Evolutionary conservation across 78 protist genomes (phyloP).

Genomic region (Pelomyxa schiedti): DNA sequence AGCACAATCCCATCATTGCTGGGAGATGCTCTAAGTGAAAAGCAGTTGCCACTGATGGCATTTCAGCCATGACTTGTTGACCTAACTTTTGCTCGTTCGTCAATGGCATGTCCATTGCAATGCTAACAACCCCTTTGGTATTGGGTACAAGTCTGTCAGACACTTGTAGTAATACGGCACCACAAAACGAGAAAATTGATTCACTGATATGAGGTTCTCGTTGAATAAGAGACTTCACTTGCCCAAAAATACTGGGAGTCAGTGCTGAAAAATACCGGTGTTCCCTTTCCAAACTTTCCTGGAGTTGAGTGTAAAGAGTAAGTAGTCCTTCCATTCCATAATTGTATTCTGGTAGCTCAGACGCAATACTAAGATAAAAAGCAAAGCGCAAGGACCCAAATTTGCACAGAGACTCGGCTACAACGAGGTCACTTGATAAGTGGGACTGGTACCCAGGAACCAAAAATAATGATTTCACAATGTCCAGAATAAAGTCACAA

Average conservation of each 20-base stretch:
- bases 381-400: constrained; percentile 11
- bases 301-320: background rate
- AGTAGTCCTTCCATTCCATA: constrained; percentile 9
- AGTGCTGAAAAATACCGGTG: background rate
- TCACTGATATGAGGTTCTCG: background rate
- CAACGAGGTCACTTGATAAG: constrained; percentile 9
- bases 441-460: constrained; percentile 4
- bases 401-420: constrained; percentile 3
- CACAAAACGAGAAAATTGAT: constrained; percentile 12
- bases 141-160: background rate
- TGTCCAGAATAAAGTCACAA: constrained; percentile 1
- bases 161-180: constrained; percentile 5
- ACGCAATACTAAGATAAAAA: constrained; percentile 1
- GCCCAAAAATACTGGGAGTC: background rate
- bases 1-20: constrained; percentile 14
- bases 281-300: background rate
- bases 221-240: background rate
- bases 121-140: background rate
- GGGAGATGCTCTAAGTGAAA: constrained; percentile 6
- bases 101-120: constrained; percentile 12
- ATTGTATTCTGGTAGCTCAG: constrained; percentile 7
- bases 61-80: constrained; percentile 9
- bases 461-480: background rate
- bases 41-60: constrained; percentile 5
- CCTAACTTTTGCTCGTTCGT: constrained; percentile 9